Base-by-base conservation (phyloP, 805 yeast genomes). In the Hanseniaspora hatyaiensis region DNA sequence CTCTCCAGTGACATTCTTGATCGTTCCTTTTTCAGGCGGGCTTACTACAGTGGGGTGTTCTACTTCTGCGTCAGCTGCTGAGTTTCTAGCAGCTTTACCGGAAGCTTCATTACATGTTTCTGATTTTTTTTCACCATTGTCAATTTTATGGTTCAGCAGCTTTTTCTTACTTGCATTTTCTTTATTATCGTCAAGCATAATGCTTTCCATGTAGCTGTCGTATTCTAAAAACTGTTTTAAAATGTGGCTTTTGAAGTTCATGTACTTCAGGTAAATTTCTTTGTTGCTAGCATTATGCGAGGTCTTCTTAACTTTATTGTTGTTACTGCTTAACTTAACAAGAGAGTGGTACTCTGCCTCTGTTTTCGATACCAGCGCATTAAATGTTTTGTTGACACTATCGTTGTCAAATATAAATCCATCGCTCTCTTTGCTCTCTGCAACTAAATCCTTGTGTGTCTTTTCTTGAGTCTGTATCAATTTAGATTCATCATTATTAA, bases 401-500 rank as follows among this genome's bases (percentile, higher is more conserved):
- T 37, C 32, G 15, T 37, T 37, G 31, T 26, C 24, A 19, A 37
- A 37, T 4, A 37, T 26, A 8, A 24, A 37, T 19, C 16, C 40
- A n/a, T n/a, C n/a, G n/a, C n/a, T n/a, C n/a, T n/a, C n/a, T n/a
- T n/a, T n/a, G n/a, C n/a, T n/a, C n/a, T n/a, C n/a, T n/a, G n/a
- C n/a, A n/a, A n/a, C n/a, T n/a, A n/a, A n/a, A n/a, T n/a, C n/a
- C 19, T 19, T 11, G 4, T n/a, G 4, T 24, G 32, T 12, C 12
- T 2, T 16, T 3, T 36, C 8, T 30, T 16, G 32, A 4, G 31
- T 18, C n/a, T 30, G 18, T 18, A 20, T 16, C 8, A 24, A 29
- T 19, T 45, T 45, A 26, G 36, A 45, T 13, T 45, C 49, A 16
- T 39, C 40, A 32, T 38, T 37, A n/a, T 23, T 37, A 11, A 45